Evolutionary conservation across 495 filamentous ascomycete genomes (phyloP).

Genomic region (Podospora tetraspora): DNA sequence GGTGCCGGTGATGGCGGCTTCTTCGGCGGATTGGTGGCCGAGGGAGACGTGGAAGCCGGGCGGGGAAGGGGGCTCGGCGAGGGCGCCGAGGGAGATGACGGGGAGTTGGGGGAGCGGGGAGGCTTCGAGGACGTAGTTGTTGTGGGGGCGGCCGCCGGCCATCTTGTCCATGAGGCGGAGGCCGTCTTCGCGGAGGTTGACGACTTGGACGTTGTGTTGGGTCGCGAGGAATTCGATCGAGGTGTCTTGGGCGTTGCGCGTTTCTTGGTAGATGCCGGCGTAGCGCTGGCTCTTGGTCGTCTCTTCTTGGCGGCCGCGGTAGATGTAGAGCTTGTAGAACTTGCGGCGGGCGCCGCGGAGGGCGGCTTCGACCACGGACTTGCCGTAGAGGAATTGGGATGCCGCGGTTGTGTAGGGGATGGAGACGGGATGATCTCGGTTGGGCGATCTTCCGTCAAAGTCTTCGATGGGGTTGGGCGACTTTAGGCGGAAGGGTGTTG

Average conservation of each 20-base stretch:
- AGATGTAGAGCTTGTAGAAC: conserved; percentile 81
- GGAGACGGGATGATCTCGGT: conserved; percentile 44
- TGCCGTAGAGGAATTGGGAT: conserved; percentile 88
- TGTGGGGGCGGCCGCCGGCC: conserved; percentile 78
- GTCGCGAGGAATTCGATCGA: conserved; percentile 55
- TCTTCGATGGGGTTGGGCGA: not conserved
- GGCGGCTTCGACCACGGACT: conserved; percentile 74
- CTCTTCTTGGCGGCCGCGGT: conserved; percentile 49
- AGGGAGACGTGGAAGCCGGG: conserved; percentile 53
- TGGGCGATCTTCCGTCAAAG: not conserved
- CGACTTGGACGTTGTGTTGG: conserved; percentile 47
- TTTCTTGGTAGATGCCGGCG: not conserved
- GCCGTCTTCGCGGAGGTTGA: conserved; percentile 47
- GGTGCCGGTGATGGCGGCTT: conserved; percentile 63
- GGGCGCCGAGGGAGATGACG: conserved; percentile 51
- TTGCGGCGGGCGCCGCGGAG: conserved; percentile 61
- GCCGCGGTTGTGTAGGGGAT: conserved; percentile 80
- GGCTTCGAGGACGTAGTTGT: conserved; percentile 82
- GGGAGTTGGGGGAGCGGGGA: conserved; percentile 75
- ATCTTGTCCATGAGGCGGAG: conserved; percentile 73
- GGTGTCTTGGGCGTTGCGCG: conserved; percentile 32
- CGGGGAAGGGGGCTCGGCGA: conserved; percentile 35
- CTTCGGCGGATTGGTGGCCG: conserved; percentile 66
- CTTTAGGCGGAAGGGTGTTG: not conserved
- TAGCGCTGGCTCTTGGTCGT: not conserved